Conservation (phyloP, 1,139 yeast species). For the Magnusiomyces magnusii region DNA sequence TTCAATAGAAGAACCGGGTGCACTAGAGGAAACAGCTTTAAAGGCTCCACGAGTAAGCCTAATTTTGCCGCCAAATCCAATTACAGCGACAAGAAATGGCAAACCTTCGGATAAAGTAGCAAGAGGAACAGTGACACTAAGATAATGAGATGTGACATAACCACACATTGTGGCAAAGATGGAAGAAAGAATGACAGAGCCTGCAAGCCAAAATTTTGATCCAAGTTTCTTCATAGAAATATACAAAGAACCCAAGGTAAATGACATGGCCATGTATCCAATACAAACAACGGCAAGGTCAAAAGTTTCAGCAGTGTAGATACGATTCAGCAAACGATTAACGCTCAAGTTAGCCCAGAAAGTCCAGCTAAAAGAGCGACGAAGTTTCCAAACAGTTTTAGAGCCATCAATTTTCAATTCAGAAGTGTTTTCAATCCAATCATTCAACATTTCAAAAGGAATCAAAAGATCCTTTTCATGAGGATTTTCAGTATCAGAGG, state of each 20-base stretch:
- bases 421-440: constrained; percentile 35
- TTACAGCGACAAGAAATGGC: constrained; percentile 86
- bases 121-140: constrained; percentile 52
- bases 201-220: constrained; percentile 84
- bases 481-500: constrained; percentile 29
- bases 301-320: constrained; percentile 75
- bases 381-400: constrained; percentile 43
- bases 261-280: constrained; percentile 88
- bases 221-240: constrained; percentile 73
- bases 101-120: constrained; percentile 82
- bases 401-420: constrained; percentile 45
- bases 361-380: constrained; percentile 56
- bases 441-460: constrained; percentile 33
- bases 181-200: constrained; percentile 73
- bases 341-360: constrained; percentile 47
- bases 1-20: constrained; percentile 24
- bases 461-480: constrained; percentile 42
- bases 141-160: constrained; percentile 48
- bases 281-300: constrained; percentile 73
- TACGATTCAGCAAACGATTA: constrained; percentile 44
- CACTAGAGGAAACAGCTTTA: constrained; percentile 19
- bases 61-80: constrained; percentile 88
- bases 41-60: constrained; percentile 62
- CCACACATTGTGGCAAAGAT: constrained; percentile 85
- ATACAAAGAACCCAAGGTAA: constrained; percentile 71